A percentile compares a stretch with the other conserved stretches of the same genome.
Evolutionary conservation across 73 alveolate species (phyloP).

Genomic region (Paraurostyla sp.): DNA sequence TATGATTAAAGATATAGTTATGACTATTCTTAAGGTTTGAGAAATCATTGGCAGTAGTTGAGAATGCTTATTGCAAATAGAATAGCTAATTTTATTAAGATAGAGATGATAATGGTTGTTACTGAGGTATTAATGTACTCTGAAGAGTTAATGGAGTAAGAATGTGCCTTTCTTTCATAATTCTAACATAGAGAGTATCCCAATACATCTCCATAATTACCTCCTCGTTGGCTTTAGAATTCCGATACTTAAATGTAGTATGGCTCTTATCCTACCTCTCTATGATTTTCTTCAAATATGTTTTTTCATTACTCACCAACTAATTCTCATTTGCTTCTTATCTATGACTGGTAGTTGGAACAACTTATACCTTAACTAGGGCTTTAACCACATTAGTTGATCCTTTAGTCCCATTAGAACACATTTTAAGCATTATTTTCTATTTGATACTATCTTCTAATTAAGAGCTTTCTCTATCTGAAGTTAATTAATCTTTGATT

Average conservation of each 20-base stretch:
- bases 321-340: background rate
- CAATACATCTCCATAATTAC: conserved; percentile 16
- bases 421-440: too few relatives aligned
- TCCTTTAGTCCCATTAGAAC: too few relatives aligned
- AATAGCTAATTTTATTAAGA: background rate
- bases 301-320: background rate
- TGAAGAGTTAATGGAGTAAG: background rate
- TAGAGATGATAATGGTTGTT: background rate
- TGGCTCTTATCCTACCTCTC: conserved; percentile 15
- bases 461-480: too few relatives aligned
- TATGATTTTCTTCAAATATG: background rate
- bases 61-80: background rate
- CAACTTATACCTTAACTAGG: background rate
- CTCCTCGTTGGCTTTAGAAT: background rate
- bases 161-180: conserved; percentile 3
- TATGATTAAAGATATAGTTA: background rate
- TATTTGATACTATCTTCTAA: too few relatives aligned
- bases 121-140: background rate
- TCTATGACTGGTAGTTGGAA: background rate
- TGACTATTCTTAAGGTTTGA: background rate
- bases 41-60: background rate
- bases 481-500: too few relatives aligned
- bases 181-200: conserved; percentile 30
- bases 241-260: background rate
- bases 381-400: background rate